Evolutionary conservation across 1,139 yeast genomes (phyloP), one percentile per base, ranked within the genome.

Genomic region (Blastobotrys ciferrii): DNA sequence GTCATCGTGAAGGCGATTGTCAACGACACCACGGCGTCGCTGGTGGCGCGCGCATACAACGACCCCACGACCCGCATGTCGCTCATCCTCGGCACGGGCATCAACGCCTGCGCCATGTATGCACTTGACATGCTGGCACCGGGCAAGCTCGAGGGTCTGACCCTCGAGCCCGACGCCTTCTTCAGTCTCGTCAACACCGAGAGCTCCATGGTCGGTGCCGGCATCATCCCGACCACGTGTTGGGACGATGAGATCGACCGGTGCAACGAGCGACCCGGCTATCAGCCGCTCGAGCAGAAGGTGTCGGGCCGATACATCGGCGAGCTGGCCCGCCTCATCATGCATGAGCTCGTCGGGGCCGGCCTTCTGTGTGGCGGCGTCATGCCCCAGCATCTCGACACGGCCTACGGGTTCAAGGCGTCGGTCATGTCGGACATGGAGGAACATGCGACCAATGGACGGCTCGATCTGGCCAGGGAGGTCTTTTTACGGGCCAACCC

Each of bases 301-400:
- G 84, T 87, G 40, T 80, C 89, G 53, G 97, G 96, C 28, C 81
- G 88, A 83, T 88, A 85, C 62, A 71, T 88, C 62, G 96, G 96
- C 49, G 97, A 88, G 66, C 74, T 89, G 45, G 74, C 86, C 51
- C 76, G 97, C 60, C 81, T 82, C 43, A 73, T 82, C 9, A 66
- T 88, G 46, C 72, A 84, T 32, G 95, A 87, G 57, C 68, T 82
- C 58, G 76, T 91, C 66, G 71, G 82, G 56, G 83, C 87, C 20
- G 43, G 46, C 32, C 45, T 56, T 80, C 89, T 14, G 13, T 55
- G 55, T 32, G 47, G 83, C 63, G 79, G 95, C 62, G 43, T 57
- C 3, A 41, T 58, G 36, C 67, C 67, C 14, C 36, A 43, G 32
- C 61, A 61, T 1, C 51, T 65, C 18, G 56, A 57, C 18, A 35